Base-by-base conservation (phyloP, 192 early-diverging fungal species). In the Backusella circina region DNA sequence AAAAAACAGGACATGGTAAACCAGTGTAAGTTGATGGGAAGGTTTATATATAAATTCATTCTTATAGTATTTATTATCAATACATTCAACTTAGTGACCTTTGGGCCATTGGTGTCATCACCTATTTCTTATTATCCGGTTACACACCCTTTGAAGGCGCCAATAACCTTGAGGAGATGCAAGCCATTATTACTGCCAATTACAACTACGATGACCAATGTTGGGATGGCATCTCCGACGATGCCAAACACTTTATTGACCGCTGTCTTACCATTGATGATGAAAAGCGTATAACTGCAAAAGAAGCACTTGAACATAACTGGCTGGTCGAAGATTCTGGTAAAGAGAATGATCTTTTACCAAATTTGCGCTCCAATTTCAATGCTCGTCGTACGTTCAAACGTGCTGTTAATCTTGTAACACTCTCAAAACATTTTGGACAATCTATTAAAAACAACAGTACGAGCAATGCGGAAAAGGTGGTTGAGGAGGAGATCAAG, bases 41-140 rank as follows among this genome's bases (percentile, higher is more conserved):
- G 26, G 28, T 38, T 16, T 18, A 39, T 69, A 30, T 35, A 35
- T 66, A n/a, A n/a, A n/a, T n/a, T n/a, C n/a, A n/a, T n/a, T n/a
- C n/a, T n/a, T n/a, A n/a, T n/a, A n/a, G n/a, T n/a, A n/a, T n/a
- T n/a, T n/a, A n/a, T n/a, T n/a, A n/a, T n/a, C 39, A 13, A 47
- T 16, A 50, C 28, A 32, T 2, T 50, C 23, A 28, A n/a, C 57
- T 1, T 72, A 83, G 82, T n/a, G 93, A 94, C 33, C 86, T 95
- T 86, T 95, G 94, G 94, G 92, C 92, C 1, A 83, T 92, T 67
- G 93, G 93, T 66, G 90, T 93, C 7, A 90, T 94, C 65, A 85
- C 93, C 0, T 95, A 89, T 72, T 93, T 94, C 75, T 75, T 93
- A 54, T 83, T 95, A 1, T 88, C 87, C n/a, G 93, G 94, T 10